Base-by-base conservation (phyloP, 2,329 filamentous ascomycete genomes). In the Thyridium curvatum region DNA sequence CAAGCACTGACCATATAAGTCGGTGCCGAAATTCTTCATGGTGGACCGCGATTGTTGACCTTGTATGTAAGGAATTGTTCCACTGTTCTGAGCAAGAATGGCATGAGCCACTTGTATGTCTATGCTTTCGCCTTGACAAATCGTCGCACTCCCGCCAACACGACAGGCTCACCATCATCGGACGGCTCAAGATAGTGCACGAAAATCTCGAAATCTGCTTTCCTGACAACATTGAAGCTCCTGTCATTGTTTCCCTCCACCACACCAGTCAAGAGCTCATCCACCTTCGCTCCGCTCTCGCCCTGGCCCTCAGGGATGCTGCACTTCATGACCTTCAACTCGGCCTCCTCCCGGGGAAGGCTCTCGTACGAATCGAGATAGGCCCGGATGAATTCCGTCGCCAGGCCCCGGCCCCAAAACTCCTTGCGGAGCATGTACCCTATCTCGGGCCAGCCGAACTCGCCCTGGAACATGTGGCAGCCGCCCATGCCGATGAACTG, bases 361-460 rank as follows among this genome's bases (percentile, higher is more conserved):
- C 52, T 52, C 60, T 66, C 71, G 65, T 70, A 81, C 10, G 59
- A 52, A 10, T 50, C 43, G 12, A 74, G 43, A 38, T 71, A 71
- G 2, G 54, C 74, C 37, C 45, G 54, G 30, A 80, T 42, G 33
- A 78, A 72, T 56, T 82, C 77, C 2, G 71, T 77, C 28, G 68
- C 75, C 46, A 74, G 69, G 4, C 77, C 77, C 30, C 62, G 64
- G 7, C 73, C 71, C 77, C 77, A 82, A 39, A 57, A 50, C 46
- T 72, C 68, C 40, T 59, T 64, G 35, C 64, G 58, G 37, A 82
- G 55, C 60, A 78, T 67, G 53, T 82, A 82, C 16, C 77, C 77
- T 18, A 79, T 39, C 49, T 72, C 74, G 2, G 77, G 75, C 74
- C 74, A 79, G 35, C 72, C 73, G 14, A 66, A 52, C 38, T 56